These are phyloP conservation scores for Nothopassalora personata DNA, from an alignment of 2,329 filamentous ascomycete species.

Conservation along the genomic window DNA sequence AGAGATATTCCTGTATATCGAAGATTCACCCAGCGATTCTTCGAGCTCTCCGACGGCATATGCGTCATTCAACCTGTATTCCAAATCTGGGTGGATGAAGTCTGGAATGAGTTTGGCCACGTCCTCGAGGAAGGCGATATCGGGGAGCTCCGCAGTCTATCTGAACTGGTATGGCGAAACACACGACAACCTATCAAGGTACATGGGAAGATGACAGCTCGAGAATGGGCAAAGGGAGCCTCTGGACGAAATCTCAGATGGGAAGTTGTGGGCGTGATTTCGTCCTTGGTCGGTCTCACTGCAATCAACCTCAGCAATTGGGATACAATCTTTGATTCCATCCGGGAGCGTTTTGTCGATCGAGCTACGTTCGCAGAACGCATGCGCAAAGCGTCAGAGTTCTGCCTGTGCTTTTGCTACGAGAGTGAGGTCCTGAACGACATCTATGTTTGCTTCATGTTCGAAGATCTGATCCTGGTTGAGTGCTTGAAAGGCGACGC, in stretches of 20 bases:
- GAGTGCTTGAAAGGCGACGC: slow-evolving; percentile 31
- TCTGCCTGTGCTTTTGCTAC: slow-evolving; percentile 33
- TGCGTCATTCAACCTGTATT: slow-evolving; percentile 31
- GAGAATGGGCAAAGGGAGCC: slow-evolving; percentile 35
- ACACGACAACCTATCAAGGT: slow-evolving; percentile 35
- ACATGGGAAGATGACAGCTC: slow-evolving; percentile 34
- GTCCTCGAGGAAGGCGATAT: slow-evolving; percentile 28
- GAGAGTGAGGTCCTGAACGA: slow-evolving; percentile 33
- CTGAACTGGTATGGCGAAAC: slow-evolving; percentile 40
- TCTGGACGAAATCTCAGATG: slow-evolving; percentile 40
- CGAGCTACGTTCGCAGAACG: slow-evolving; percentile 46
- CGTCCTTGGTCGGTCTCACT: slow-evolving; percentile 36
- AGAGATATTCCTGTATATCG: slow-evolving; percentile 30
- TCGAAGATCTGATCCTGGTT: slow-evolving; percentile 30
- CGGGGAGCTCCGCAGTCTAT: slow-evolving; percentile 34
- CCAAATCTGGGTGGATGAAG: slow-evolving; percentile 31
- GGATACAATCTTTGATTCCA: slow-evolving; percentile 35
- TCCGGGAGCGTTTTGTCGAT: slow-evolving; percentile 45
- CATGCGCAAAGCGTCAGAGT: slow-evolving; percentile 31
- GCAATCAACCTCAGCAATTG: slow-evolving; percentile 32
- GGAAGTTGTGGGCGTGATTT: slow-evolving; percentile 41
- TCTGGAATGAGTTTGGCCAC: slow-evolving; percentile 32
- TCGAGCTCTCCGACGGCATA: slow-evolving; percentile 33
- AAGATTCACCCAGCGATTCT: slow-evolving; percentile 28
- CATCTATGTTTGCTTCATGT: slow-evolving; percentile 32